Conservation (phyloP, 768 basidiomycete species). For the Russula ochroleuca region DNA sequence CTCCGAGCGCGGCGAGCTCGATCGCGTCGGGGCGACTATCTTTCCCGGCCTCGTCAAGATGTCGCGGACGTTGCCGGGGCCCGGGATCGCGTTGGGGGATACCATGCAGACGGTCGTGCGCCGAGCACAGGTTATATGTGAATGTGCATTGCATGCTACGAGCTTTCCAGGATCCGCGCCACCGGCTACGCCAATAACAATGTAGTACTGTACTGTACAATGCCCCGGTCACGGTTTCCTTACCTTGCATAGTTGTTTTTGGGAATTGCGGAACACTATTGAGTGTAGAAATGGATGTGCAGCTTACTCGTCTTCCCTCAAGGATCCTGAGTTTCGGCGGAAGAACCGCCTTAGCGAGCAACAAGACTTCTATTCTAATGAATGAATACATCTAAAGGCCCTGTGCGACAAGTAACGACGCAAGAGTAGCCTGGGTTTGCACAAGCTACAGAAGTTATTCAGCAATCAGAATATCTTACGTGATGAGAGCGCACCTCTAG, state of each 20-base stretch:
- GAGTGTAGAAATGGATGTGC: neutral
- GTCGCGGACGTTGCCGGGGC: constrained; percentile 39
- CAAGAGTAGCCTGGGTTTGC: constrained; percentile 77
- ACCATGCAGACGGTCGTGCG: constrained; percentile 70
- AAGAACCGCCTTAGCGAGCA: neutral
- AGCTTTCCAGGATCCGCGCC: constrained; percentile 14
- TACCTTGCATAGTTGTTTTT: neutral
- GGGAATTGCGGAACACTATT: neutral
- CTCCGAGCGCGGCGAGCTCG: constrained; percentile 67
- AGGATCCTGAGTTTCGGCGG: too few species aligned
- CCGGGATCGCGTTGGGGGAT: constrained; percentile 41
- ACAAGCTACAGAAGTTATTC: constrained; percentile 52
- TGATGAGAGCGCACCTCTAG: constrained; percentile 55
- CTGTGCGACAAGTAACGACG: constrained; percentile 68
- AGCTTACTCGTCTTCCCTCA: too few species aligned
- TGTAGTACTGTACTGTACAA: neutral
- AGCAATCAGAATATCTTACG: constrained; percentile 17
- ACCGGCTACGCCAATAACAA: neutral
- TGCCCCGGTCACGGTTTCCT: neutral
- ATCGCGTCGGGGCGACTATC: constrained; percentile 77
- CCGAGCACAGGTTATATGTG: constrained; percentile 82
- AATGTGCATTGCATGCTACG: constrained; percentile 57
- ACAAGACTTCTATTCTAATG: constrained; percentile 12
- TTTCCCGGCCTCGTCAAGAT: constrained; percentile 89
- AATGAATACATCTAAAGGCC: constrained; percentile 13